Evolutionary conservation across 768 basidiomycete species (phyloP), one percentile per base, ranked within the genome.

Genomic region (Termitomyces sp.): DNA sequence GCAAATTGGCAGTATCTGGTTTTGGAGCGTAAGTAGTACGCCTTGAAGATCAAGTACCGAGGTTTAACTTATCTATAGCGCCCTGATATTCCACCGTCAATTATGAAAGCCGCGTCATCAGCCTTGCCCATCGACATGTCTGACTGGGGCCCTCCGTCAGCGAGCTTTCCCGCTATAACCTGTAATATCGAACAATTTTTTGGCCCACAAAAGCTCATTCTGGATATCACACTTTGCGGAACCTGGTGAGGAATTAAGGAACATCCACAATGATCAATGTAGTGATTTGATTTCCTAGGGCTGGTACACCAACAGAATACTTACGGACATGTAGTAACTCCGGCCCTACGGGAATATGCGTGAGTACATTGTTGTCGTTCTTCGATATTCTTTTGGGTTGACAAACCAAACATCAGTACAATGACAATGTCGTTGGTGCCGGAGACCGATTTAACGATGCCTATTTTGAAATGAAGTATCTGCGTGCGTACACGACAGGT

Each of bases 391-490:
- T 16, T 14, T 51, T 53, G 49, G 60, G 42, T 26, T 44, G 24
- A 34, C 22, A 59, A 57, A 20, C n/a, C 22, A 5, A 5, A 22
- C 5, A 34, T 5, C 51, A 80, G 73, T 82, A 81, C 63, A 73
- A 74, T 27, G 80, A 81, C 64, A 80, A 79, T 59, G 79, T 83
- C 16, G 71, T 79, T 46, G 77, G 78, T 29, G 65, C 76, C 4
- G 77, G 76, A 9, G 67, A 63, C 41, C 70, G 71, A 54, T 80
- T 73, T 63, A 68, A 75, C 63, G 63, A 73, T 32, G 79, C 80
- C 3, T 86, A 81, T 69, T 91, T 88, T 63, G 86, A 89, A 68
- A 75, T 90, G 64, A 75, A 77, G 53, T 84, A 84, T 60, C 70
- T 91, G 31, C 83, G 84, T 18, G 69, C 71, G 7, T 72, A 71